These are phyloP conservation scores for Paspalum notatum DNA, from an alignment of 176 grass and related monocot species.

Conservation along the genomic window DNA sequence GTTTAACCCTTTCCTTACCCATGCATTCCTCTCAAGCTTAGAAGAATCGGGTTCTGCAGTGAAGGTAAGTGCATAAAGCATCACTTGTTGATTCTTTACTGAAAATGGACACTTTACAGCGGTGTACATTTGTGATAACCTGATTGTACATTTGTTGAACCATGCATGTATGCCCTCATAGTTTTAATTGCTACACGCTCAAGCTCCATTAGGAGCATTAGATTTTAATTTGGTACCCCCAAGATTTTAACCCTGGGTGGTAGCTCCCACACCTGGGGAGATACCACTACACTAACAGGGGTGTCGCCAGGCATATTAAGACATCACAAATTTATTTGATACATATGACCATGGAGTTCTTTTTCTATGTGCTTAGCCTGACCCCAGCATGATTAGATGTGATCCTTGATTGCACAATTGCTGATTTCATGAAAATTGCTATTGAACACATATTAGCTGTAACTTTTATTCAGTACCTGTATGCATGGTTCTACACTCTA, in stretches of 20 bases:
- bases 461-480: neutral
- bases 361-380: neutral
- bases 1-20: slow-evolving; percentile 86
- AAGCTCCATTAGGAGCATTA: slow-evolving; percentile 1
- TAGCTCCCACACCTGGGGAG: no score
- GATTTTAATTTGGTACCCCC: no score
- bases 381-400: neutral
- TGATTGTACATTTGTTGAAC: slow-evolving; percentile 5
- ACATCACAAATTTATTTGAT: neutral
- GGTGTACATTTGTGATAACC: neutral
- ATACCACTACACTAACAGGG: no score
- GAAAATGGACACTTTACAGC: neutral
- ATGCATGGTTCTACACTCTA: slow-evolving; percentile 25
- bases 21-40: slow-evolving; percentile 94
- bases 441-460: neutral
- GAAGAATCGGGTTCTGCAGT: slow-evolving; percentile 86
- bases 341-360: neutral
- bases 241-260: no score
- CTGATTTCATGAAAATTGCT: slow-evolving; percentile 11
- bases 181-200: neutral
- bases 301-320: neutral
- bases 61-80: slow-evolving; percentile 54
- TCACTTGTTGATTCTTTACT: slow-evolving; percentile 4
- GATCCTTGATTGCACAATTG: slow-evolving; percentile 7
- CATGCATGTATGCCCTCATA: no score